A percentile compares a stretch with the other conserved stretches of the same genome.
phyloP scores from a whole-genome alignment of 2,329 filamentous ascomycete genomes.

The Colletotrichum sp. region DNA sequence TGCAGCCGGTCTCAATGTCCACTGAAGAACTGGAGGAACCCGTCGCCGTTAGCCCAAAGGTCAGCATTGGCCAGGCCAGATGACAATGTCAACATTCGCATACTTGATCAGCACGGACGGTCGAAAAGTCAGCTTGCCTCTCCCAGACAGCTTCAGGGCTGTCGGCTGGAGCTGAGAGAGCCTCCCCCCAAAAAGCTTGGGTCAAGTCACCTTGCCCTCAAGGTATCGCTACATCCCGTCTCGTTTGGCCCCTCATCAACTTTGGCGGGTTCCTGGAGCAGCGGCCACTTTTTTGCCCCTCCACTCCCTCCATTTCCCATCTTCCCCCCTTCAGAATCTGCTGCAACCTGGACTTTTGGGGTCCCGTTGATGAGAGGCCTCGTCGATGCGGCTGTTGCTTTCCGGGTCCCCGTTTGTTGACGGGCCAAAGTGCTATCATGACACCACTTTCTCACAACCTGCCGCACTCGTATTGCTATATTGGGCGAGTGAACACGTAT shows the following conservation, averaged over 20 bases:
- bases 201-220: neutral
- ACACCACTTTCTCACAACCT: slow-evolving; percentile 6
- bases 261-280: slow-evolving; percentile 14
- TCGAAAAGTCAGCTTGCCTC: neutral
- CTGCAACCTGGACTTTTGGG: neutral
- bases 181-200: slow-evolving; percentile 3
- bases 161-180: neutral
- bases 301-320: slow-evolving; percentile 7
- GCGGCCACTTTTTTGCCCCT: slow-evolving; percentile 13
- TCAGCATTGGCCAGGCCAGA: neutral
- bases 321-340: neutral
- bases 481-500: neutral
- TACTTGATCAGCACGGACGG: neutral
- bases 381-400: neutral
- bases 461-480: neutral
- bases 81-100: neutral
- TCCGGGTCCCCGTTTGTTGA: slow-evolving; percentile 8
- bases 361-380: neutral
- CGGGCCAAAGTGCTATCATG: slow-evolving; percentile 5
- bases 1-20: neutral
- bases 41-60: neutral
- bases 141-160: neutral
- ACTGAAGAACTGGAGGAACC: slow-evolving; percentile 7
- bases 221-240: slow-evolving; percentile 5
- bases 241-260: neutral